phyloP scores from a whole-genome alignment of 2,329 filamentous ascomycete species.

The Cladobotryum protrusum region DNA sequence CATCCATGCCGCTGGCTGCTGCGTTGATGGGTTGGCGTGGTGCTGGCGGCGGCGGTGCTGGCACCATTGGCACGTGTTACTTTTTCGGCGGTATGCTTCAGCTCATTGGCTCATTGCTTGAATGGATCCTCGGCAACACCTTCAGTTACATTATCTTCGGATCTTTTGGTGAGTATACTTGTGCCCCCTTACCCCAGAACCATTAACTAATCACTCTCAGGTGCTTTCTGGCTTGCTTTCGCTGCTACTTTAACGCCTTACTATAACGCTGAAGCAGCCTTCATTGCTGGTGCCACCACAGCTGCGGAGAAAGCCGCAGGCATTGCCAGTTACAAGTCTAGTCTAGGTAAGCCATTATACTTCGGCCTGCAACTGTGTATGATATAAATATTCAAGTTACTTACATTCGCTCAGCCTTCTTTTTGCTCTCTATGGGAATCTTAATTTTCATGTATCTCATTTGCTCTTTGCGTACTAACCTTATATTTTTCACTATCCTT shows the following conservation, averaged over 20 bases:
- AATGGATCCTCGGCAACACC: conserved; percentile 47
- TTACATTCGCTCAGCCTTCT: conserved; percentile 36
- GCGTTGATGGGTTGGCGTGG: conserved; percentile 44
- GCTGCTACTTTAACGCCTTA: neutral
- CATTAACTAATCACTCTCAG: no score
- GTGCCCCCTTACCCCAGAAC: no score
- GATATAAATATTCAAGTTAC: no score
- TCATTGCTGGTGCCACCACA: neutral
- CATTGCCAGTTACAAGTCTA: neutral
- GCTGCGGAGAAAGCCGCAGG: neutral
- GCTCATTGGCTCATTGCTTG: conserved; percentile 41
- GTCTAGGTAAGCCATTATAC: neutral
- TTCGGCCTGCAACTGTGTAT: no score
- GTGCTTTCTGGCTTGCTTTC: neutral
- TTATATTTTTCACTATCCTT: conserved; percentile 65
- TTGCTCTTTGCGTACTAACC: conserved; percentile 60
- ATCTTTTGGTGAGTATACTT: neutral
- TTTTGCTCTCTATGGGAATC: conserved; percentile 55
- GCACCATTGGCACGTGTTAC: conserved; percentile 35
- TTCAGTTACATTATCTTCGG: conserved; percentile 48
- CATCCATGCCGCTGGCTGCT: conserved; percentile 14
- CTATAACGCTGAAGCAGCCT: neutral
- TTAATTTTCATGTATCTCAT: conserved; percentile 58
- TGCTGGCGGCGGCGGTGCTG: conserved; percentile 36
- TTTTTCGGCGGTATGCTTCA: conserved; percentile 44